Base-by-base conservation (phyloP, 1,284 basidiomycete genomes). In the Kwoniella shivajii region DNA sequence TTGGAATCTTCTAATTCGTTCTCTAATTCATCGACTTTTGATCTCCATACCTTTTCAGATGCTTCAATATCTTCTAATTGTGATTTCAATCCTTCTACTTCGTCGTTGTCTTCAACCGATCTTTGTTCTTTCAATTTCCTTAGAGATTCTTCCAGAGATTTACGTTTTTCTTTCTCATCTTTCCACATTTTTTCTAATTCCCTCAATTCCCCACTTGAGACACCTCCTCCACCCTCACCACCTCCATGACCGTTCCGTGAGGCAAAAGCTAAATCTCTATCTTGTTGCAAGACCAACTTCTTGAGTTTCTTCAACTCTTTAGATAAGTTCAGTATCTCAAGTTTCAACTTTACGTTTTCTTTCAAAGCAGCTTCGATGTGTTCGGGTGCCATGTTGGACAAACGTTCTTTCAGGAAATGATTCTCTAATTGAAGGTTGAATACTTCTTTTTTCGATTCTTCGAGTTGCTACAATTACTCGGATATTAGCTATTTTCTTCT, bases 361-460 rank as follows among this genome's bases (percentile, higher is more conserved):
- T 93, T 92, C 46, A 94, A 84, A 2, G 89, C 90, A 6, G 87
- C 87, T 70, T 95, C 89, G 74, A 94, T 88, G 67, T 94, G 89
- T 73, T 95, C 92, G 0, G 92, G 92, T 0, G 91, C 89, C 57
- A 93, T 85, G 68, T 89, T 86, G 1, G 74, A 71, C 14, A 96
- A 84, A 29, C 90, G 88, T 69, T 95, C 91, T 73, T 95, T 90
- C 47, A 94, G 84, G 73, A 95, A 94, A 74, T 93, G 91, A 5
- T 95, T 90, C 63, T 92, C 90, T 52, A 95, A 84, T 74, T 96
- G 94, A 72, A 96, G 86, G 68, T 88, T 89, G 78, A 95, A 95
- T 80, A 94, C 92, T 75, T 96, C 92, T 75, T 93, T 94, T 81
- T 94, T 94, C 66, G 93, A 83, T 61, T 87, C 87, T 78, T 96